These are phyloP conservation scores for Venturiaceae sp. DNA, from an alignment of 2,329 filamentous ascomycete genomes.

Conservation along the genomic window DNA sequence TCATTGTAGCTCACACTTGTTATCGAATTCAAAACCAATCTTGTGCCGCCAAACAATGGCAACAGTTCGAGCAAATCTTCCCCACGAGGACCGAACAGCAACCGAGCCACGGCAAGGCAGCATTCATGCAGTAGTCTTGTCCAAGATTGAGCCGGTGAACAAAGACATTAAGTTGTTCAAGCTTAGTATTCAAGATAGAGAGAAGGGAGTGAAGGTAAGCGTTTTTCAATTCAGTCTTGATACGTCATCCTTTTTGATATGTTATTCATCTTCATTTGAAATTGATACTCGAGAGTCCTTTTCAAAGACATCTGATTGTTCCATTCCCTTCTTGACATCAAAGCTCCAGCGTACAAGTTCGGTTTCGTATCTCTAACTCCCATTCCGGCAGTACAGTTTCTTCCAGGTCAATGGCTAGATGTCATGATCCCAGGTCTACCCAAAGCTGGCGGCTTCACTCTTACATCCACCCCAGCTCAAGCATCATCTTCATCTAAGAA, in stretches of 20 bases:
- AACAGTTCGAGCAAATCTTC: background rate
- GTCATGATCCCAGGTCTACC: conserved; percentile 60
- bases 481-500: conserved; percentile 14
- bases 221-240: background rate
- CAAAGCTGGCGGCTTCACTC: conserved; percentile 77
- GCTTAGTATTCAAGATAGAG: conserved; percentile 45
- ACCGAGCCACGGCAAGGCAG: conserved; percentile 59
- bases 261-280: background rate
- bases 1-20: background rate
- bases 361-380: background rate
- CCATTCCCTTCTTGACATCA: background rate
- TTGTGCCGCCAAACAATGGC: background rate
- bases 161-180: conserved; percentile 57
- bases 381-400: conserved; percentile 54
- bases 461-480: conserved; percentile 53
- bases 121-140: conserved; percentile 53
- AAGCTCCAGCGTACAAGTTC: background rate
- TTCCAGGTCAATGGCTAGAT: conserved; percentile 83
- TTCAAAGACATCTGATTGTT: background rate
- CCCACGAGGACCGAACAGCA: conserved; percentile 64
- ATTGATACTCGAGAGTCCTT: background rate
- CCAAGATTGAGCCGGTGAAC: conserved; percentile 55
- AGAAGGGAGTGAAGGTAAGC: conserved; percentile 38
- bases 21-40: background rate
- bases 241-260: background rate